Evolutionary conservation across 176 grass and related monocot genomes (phyloP).

Genomic region (Juncus effusus): DNA sequence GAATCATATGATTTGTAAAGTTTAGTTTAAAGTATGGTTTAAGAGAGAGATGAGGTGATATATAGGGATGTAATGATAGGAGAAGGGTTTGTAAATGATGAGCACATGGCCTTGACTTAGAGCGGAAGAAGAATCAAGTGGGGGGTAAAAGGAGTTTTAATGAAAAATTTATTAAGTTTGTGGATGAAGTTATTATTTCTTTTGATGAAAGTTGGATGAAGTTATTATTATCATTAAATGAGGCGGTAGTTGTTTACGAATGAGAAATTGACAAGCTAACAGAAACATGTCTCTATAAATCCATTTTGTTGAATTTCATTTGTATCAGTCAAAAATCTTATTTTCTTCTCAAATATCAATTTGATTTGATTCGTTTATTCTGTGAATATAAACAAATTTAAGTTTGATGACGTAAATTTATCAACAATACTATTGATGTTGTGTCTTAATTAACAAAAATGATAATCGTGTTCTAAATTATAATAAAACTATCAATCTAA

Average conservation of each 20-base stretch:
- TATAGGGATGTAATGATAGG: slow-evolving; percentile 1
- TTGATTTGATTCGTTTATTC: too few relatives aligned
- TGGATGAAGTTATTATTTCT: slow-evolving; percentile 2
- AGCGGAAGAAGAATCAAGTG: slow-evolving; percentile 13
- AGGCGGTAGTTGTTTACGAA: slow-evolving; percentile 7
- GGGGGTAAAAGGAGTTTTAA: too few relatives aligned
- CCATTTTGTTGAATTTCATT: too few relatives aligned
- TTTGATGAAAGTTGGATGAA: background rate
- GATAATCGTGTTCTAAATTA: too few relatives aligned
- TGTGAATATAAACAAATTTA: too few relatives aligned
- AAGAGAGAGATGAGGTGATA: slow-evolving; percentile 5
- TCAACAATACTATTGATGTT: too few relatives aligned
- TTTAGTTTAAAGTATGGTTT: background rate
- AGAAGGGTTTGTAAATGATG: slow-evolving; percentile 1
- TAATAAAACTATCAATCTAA: too few relatives aligned
- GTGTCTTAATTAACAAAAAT: too few relatives aligned
- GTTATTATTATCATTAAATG: background rate
- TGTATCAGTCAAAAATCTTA: too few relatives aligned
- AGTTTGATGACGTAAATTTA: too few relatives aligned
- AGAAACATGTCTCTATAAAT: background rate
- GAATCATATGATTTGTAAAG: background rate
- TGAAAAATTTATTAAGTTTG: background rate
- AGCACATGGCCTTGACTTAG: slow-evolving; percentile 29
- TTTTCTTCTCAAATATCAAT: too few relatives aligned
- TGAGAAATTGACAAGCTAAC: slow-evolving; percentile 19